These are phyloP conservation scores for Candida cerambycidarum DNA, from an alignment of 805 yeast species.

Conservation along the genomic window DNA sequence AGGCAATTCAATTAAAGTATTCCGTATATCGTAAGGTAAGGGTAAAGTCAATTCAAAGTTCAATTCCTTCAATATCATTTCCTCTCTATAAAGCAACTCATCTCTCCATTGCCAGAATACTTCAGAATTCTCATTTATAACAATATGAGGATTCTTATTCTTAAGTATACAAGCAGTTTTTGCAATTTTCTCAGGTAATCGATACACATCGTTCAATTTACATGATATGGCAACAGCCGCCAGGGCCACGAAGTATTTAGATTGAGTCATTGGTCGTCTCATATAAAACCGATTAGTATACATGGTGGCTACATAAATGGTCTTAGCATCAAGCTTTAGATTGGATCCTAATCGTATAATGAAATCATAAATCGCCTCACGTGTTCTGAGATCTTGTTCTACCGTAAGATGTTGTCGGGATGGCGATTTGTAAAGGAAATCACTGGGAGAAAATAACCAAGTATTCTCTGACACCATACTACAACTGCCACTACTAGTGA, in stretches of 20 bases:
- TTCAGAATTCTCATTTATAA: conserved; percentile 39
- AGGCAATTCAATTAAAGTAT: conserved; percentile 7
- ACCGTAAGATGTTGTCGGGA: conserved; percentile 29
- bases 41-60: conserved; percentile 40
- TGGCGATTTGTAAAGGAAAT: conserved; percentile 31
- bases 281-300: conserved; percentile 40
- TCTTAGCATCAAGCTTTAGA: conserved; percentile 39
- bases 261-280: conserved; percentile 42
- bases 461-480: conserved; percentile 18
- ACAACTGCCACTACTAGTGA: background rate
- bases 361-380: conserved; percentile 41
- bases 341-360: conserved; percentile 34
- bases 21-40: conserved; percentile 39
- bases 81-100: conserved; percentile 43
- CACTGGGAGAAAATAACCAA: conserved; percentile 40
- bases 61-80: conserved; percentile 35
- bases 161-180: conserved; percentile 35
- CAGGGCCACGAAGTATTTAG: conserved; percentile 44
- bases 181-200: conserved; percentile 46
- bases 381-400: conserved; percentile 36
- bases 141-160: conserved; percentile 29
- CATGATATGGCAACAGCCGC: conserved; percentile 45
- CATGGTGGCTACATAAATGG: conserved; percentile 44
- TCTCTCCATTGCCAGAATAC: conserved; percentile 47
- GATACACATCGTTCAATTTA: conserved; percentile 41